Base-by-base conservation (phyloP, 2,329 filamentous ascomycete species). In the Fusarium duplospermum region DNA sequence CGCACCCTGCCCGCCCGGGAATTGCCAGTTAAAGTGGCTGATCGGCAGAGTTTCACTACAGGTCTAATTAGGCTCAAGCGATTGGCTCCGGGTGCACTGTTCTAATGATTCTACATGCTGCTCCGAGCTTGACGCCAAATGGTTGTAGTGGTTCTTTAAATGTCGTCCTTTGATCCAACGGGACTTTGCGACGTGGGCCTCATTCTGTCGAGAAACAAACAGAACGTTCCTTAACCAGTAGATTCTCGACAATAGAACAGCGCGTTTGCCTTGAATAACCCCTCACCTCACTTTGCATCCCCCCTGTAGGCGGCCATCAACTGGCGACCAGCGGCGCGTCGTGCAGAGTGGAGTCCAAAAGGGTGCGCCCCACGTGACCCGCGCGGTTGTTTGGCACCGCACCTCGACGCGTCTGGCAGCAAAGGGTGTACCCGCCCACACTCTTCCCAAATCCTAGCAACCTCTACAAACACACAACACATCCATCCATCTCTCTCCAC, bases 401-500 rank as follows among this genome's bases (percentile, higher is more conserved):
- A 69, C 72, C 50, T 24, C 20, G 33, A 36, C 54, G 54, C 18
- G 33, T 47, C 45, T 33, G 47, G 61, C 62, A 63, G 60, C n/a
- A n/a, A 33, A 33, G 58, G 22, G 40, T 64, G 40, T 71, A 64
- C 67, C 35, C 66, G 66, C 66, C 67, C 70, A 62, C 67, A 61
- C 67, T 68, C 31, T 11, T 11, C 18, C 67, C 62, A 64, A 59
- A 70, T 67, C 62, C 65, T 57, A 60, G 61, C 59, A 45, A 62
- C 52, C 61, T 54, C 29, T 54, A 42, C 54, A 69, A 74, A 74
- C 74, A 74, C 47, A 52, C 24, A 52, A 52, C 47, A 74, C 29
- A 31, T 31, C 29, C 29, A 31, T 31, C 29, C 29, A 33, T 33
- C 33, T 2, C 33, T 29, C 31, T 38, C 52, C 45, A 50, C 45